phyloP scores from a whole-genome alignment of 2,329 filamentous ascomycete genomes.

The Sporothrix pallida region DNA sequence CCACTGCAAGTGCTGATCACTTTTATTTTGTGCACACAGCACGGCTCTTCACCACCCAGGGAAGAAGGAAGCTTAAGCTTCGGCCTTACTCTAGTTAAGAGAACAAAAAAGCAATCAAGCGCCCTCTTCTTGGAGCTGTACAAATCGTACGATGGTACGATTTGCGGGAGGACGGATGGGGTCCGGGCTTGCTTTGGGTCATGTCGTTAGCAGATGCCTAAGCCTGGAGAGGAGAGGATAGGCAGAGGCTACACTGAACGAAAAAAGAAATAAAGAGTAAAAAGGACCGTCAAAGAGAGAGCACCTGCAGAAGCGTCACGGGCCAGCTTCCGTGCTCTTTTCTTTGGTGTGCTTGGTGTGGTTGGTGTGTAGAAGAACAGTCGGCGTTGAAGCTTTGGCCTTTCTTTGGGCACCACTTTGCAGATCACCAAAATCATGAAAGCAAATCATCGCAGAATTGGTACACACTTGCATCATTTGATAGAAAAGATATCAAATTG shows the following conservation, averaged over 20 bases:
- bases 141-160: slow-evolving; percentile 24
- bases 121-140: slow-evolving; percentile 2
- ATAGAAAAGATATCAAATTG: no score
- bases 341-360: background rate
- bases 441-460: no score
- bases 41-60: background rate
- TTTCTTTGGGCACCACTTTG: background rate
- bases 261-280: no score
- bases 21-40: background rate
- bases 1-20: background rate
- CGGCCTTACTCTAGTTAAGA: background rate
- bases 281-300: background rate
- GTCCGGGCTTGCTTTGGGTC: background rate
- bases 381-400: background rate
- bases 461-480: no score
- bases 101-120: background rate
- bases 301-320: background rate
- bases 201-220: background rate
- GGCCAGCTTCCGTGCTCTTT: no score
- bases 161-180: background rate
- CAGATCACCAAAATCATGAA: slow-evolving; percentile 5
- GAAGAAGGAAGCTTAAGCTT: background rate
- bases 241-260: no score
- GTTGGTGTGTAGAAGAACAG: background rate
- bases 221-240: slow-evolving; percentile 8